phyloP scores from a whole-genome alignment of 2,329 filamentous ascomycete species.

The Botrytis fabae region DNA sequence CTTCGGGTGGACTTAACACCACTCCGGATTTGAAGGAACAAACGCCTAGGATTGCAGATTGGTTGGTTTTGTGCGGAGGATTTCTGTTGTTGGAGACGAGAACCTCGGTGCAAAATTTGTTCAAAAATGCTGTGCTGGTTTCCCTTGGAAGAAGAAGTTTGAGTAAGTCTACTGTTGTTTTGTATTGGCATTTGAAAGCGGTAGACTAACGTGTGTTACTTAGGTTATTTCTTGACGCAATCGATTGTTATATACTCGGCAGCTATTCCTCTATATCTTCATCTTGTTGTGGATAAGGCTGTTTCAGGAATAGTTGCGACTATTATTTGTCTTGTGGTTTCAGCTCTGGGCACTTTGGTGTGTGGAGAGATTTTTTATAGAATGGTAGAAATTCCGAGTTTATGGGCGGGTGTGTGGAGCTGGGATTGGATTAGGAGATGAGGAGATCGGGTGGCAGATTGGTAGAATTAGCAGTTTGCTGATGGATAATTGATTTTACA shows the following conservation, averaged over 20 bases:
- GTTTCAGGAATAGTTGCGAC: not conserved
- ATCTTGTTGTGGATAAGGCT: constrained; percentile 12
- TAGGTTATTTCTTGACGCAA: constrained; percentile 47
- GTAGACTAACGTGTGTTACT: not conserved
- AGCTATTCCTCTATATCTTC: constrained; percentile 43
- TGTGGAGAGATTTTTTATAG: constrained; percentile 27
- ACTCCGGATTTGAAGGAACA: constrained; percentile 41
- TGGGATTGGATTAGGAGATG: constrained; percentile 22
- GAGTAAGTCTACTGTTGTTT: constrained; percentile 41
- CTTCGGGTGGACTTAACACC: constrained; percentile 41
- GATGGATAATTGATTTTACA: not conserved
- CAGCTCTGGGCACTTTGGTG: not conserved
- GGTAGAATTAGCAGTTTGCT: not conserved
- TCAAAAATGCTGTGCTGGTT: constrained; percentile 42
- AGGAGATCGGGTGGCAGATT: not conserved
- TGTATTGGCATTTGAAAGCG: not conserved
- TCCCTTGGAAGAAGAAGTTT: constrained; percentile 46
- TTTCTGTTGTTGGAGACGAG: constrained; percentile 46
- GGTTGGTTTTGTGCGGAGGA: constrained; percentile 46
- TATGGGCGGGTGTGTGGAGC: constrained; percentile 22
- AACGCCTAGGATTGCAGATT: constrained; percentile 46
- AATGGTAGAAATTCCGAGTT: constrained; percentile 24
- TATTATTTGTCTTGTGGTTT: constrained; percentile 4
- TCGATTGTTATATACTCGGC: constrained; percentile 45
- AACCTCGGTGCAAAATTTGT: constrained; percentile 41